Evolutionary conservation across 2,329 filamentous ascomycete species (phyloP).

Genomic region (Beauveria sp.): DNA sequence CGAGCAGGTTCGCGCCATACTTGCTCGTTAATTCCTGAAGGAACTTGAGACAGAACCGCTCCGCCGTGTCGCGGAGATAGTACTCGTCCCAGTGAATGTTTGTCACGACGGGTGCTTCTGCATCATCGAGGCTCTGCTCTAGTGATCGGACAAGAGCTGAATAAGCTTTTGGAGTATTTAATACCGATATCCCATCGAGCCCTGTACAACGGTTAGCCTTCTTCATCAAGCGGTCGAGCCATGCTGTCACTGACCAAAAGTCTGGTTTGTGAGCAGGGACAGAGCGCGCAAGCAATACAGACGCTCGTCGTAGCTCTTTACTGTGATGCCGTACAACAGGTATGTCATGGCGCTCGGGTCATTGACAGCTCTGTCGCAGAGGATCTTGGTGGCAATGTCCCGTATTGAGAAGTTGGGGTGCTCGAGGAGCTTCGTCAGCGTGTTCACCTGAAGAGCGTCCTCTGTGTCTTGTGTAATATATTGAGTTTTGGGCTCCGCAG

Average conservation of each 20-base stretch:
- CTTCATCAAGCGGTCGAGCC: not conserved
- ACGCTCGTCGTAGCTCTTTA: slow-evolving; percentile 50
- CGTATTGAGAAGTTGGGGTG: slow-evolving; percentile 68
- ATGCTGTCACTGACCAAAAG: slow-evolving; percentile 20
- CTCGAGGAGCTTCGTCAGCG: slow-evolving; percentile 58
- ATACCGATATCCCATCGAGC: slow-evolving; percentile 32
- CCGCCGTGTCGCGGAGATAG: slow-evolving; percentile 51
- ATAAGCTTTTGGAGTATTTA: slow-evolving; percentile 45
- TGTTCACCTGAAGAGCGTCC: slow-evolving; percentile 59
- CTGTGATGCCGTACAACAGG: slow-evolving; percentile 51
- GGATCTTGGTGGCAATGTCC: slow-evolving; percentile 56
- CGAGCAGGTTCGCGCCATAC: slow-evolving; percentile 48
- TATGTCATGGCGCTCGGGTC: slow-evolving; percentile 42
- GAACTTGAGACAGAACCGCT: slow-evolving; percentile 53
- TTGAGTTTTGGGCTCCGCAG: slow-evolving; percentile 56
- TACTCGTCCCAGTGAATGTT: slow-evolving; percentile 56
- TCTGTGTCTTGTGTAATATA: slow-evolving; percentile 72
- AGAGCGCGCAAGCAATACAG: slow-evolving; percentile 50
- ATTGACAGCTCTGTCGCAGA: slow-evolving; percentile 51
- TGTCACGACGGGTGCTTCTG: slow-evolving; percentile 41
- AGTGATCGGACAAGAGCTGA: slow-evolving; percentile 53
- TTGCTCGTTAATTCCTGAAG: slow-evolving; percentile 51
- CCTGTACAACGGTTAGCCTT: slow-evolving; percentile 21
- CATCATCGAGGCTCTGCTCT: slow-evolving; percentile 46
- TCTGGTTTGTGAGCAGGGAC: slow-evolving; percentile 42